Base-by-base conservation (phyloP, 2,329 filamentous ascomycete genomes). In the Rachicladosporium sp. region DNA sequence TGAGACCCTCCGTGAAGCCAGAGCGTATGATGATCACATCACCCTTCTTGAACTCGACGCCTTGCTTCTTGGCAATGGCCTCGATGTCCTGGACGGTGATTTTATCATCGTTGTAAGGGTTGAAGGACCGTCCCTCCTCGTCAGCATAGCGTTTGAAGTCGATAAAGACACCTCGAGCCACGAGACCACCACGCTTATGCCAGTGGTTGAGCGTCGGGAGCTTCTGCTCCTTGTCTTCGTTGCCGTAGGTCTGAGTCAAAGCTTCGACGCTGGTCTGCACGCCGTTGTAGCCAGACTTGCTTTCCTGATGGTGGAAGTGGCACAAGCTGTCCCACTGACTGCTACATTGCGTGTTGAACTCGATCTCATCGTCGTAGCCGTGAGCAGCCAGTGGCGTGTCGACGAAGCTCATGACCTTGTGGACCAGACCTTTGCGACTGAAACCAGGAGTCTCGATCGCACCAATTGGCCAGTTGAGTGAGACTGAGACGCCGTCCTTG, bases 101-200 rank as follows among this genome's bases (percentile, higher is more conserved):
- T 29, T 48, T 45, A 41, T 59, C 48, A 27, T 45, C 40, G 10
- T 72, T 75, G 46, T 71, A 67, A 2, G 75, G 61, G 42, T 79
- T 68, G 30, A 74, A 74, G 35, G 65, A 50, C 38, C 79, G 70
- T 29, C 68, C 69, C 34, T 76, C 67, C 30, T 61, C 60, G 11
- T 65, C 64, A 2, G 78, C 76, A 69, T 78, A 84, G 7, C 57
- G 47, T 36, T 62, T 65, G 39, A 69, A 76, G 51, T 78, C 74
- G 37, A 78, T 62, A 12, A 79, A 58, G 1, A 78, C 68, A 4
- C 71, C 74, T 2, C 75, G 63, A 1, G 65, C 71, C 3, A 71
- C 70, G 7, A 76, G 49, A 2, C 70, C 71, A 21, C 72, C 73
- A 1, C 60, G 59, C 2, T 58, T 46, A 44, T 73, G 69, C 71